These are phyloP conservation scores for Solanum clarkiae DNA, from an alignment of 257 asterid genomes.

Conservation along the genomic window DNA sequence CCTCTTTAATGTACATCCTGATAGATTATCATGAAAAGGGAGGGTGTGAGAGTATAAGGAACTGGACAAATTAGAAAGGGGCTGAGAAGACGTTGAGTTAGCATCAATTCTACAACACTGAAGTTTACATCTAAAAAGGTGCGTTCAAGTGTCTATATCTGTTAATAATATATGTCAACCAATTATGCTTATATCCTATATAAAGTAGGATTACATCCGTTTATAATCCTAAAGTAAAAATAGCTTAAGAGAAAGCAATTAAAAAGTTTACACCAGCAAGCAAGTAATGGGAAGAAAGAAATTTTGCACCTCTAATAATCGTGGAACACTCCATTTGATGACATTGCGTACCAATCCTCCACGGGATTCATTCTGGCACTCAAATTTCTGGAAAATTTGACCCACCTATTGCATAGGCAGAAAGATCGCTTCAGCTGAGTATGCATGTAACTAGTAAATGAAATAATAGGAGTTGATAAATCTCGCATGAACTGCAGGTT, in stretches of 20 bases:
- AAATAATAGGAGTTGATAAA: background rate
- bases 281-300: background rate
- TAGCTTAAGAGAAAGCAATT: background rate
- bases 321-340: constrained; percentile 72
- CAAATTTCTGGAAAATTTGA: constrained; percentile 75
- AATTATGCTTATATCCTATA: background rate
- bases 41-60: background rate
- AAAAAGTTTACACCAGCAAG: background rate
- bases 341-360: constrained; percentile 62
- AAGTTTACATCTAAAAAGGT: background rate
- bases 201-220: background rate
- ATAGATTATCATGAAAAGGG: background rate
- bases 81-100: background rate
- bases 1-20: background rate
- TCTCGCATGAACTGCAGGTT: background rate
- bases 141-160: background rate
- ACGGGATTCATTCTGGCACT: constrained; percentile 36
- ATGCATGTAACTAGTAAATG: background rate
- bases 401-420: constrained; percentile 37
- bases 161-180: background rate
- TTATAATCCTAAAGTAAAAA: background rate
- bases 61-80: background rate
- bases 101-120: background rate
- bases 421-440: background rate
- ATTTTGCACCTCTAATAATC: constrained; percentile 48